Conservation (phyloP, 1,139 yeast species). For the Scheffersomyces titani region DNA sequence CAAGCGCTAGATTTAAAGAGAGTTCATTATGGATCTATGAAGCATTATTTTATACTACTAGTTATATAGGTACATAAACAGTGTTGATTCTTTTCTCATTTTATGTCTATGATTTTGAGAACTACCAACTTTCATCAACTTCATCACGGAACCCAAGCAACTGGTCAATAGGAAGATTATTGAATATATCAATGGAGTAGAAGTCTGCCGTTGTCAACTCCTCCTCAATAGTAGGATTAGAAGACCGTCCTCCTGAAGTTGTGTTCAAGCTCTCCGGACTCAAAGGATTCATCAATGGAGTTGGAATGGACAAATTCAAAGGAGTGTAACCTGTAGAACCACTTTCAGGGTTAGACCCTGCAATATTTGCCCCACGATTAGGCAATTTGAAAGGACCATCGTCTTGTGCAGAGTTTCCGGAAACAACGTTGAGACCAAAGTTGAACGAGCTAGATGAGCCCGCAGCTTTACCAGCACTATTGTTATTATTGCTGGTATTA, state of each 20-base stretch:
- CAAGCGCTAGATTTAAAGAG: neutral
- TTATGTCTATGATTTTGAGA: neutral
- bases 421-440: neutral
- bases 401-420: neutral
- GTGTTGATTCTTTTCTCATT: no score
- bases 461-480: neutral
- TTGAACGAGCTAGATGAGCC: neutral
- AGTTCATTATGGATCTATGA: no score
- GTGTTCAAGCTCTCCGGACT: conserved; percentile 7
- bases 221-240: neutral
- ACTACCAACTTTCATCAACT: conserved; percentile 5
- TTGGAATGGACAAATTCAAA: neutral
- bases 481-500: neutral
- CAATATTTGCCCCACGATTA: neutral
- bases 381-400: neutral
- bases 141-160: conserved; percentile 10
- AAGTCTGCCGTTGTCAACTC: neutral
- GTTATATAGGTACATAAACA: neutral
- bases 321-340: neutral
- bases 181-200: conserved; percentile 6
- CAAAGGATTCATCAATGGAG: conserved; percentile 3
- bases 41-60: no score
- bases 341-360: neutral
- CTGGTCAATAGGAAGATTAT: conserved; percentile 11
- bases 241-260: neutral